Base-by-base conservation (phyloP, 2,329 filamentous ascomycete species). In the Grosmannia penicillata region DNA sequence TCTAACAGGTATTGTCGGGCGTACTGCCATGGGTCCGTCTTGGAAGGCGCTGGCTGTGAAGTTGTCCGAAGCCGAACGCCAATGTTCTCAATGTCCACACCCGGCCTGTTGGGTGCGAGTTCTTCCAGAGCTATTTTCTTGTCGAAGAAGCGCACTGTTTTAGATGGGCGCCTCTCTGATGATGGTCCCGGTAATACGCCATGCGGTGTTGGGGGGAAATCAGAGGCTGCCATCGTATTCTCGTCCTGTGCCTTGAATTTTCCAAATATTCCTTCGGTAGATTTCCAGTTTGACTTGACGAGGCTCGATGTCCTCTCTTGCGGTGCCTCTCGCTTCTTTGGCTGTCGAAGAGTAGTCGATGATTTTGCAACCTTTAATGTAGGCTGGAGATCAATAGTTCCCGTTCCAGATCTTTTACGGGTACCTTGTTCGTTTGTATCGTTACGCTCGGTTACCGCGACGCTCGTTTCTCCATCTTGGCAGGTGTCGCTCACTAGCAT, bases 131-230 rank as follows among this genome's bases (percentile, higher is more conserved):
- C 21, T 14, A 3, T 11, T 2, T 35, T 23, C 6, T 43, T 39
- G 14, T 47, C 43, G 0, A 39, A 46, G 18, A 48, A 48, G 3
- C 38, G 43, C 11, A 48, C 44, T 8, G 42, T 36, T 27, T 47
- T 48, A 8, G 46, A 40, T 8, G 43, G 45, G 0, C 45, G 41
- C 2, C 43, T 41, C 22, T 38, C 36, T 5, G 40, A 37, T 4
- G 17, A 2, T 3, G 28, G 21, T n/a, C 3, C 28, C 24, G 3
- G 22, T 1, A 14, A 6, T 4, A 14, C 27, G 29, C 8, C 10
- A 17, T n/a, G 25, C 3, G 38, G 36, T 3, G 34, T 8, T 5
- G 13, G 7, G 1, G 32, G 27, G 6, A 21, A 23, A n/a, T 7
- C 15, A 22, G 10, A 7, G 11, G n/a, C 7, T 3, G 13, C 21